phyloP scores from a whole-genome alignment of 192 early-diverging fungal species.

The Coemansia sp. region DNA sequence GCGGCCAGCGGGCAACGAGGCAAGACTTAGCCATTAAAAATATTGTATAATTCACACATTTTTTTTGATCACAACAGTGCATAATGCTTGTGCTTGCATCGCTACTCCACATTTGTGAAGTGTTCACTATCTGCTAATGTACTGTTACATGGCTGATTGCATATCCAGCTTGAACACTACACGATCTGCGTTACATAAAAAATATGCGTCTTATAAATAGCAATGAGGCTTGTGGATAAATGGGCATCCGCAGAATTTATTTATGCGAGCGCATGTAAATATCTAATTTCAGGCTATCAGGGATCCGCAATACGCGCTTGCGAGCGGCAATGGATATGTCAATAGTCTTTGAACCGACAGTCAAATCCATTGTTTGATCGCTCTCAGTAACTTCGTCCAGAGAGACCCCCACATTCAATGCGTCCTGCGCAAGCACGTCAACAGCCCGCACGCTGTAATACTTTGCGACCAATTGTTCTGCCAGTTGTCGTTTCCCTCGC shows the following conservation, averaged over 20 bases:
- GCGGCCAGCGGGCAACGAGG: background rate
- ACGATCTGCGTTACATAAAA: background rate
- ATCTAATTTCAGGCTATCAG: conserved; percentile 30
- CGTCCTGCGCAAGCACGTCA: conserved; percentile 26
- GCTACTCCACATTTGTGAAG: no score
- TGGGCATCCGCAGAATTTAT: background rate
- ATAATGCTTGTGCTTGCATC: no score
- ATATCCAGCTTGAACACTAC: background rate
- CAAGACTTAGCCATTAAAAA: no score
- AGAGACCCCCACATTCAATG: conserved; percentile 17
- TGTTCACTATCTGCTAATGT: no score
- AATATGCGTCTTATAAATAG: background rate
- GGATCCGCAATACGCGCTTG: conserved; percentile 10
- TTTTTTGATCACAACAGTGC: no score
- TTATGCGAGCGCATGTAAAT: conserved; percentile 35
- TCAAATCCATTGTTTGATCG: background rate
- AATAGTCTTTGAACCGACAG: conserved; percentile 4
- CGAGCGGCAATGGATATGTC: conserved; percentile 19
- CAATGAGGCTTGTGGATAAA: background rate
- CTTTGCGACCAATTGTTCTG: conserved; percentile 29
- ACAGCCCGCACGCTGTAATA: conserved; percentile 39
- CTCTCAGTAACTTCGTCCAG: background rate
- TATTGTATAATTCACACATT: no score
- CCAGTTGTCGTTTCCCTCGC: conserved; percentile 32
- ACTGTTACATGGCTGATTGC: no score